Evolutionary conservation across 257 asterid species (phyloP).

Genomic region (Rhazya stricta): DNA sequence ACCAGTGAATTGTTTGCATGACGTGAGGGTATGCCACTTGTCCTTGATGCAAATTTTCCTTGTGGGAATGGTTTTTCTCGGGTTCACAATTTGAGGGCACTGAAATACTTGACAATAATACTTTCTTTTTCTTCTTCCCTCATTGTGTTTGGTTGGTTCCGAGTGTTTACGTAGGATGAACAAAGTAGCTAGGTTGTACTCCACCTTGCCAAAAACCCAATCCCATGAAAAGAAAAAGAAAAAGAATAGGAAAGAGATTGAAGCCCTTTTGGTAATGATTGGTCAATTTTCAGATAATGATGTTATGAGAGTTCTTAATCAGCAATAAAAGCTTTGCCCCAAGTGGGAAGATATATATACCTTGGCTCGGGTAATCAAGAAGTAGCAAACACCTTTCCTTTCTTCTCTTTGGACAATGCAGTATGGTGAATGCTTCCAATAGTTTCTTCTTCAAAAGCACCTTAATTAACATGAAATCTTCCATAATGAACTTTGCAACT

Average conservation of each 20-base stretch:
- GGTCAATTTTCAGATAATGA: background rate
- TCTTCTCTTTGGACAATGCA: background rate
- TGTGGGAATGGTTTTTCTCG: background rate
- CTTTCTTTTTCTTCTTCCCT: background rate
- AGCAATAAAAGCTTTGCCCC: background rate
- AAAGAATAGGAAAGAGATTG: too few relatives aligned
- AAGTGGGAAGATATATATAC: background rate
- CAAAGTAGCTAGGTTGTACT: too few relatives aligned
- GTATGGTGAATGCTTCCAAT: background rate
- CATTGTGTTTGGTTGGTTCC: background rate
- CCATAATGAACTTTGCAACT: background rate
- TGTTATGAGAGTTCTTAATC: background rate
- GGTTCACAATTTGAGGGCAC: background rate
- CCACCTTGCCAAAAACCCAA: background rate
- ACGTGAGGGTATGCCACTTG: slow-evolving; percentile 8
- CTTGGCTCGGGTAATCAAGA: background rate
- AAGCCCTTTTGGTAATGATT: background rate
- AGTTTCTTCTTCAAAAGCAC: background rate
- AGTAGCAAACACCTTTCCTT: background rate
- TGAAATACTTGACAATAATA: background rate
- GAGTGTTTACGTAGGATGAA: background rate
- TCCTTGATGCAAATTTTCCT: background rate
- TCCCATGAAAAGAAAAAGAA: background rate
- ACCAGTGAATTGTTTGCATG: slow-evolving; percentile 8
- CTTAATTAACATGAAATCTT: background rate